Evolutionary conservation across 352 stramenopile genomes (phyloP).

Genomic region (Aphanomyces cochlioides): DNA sequence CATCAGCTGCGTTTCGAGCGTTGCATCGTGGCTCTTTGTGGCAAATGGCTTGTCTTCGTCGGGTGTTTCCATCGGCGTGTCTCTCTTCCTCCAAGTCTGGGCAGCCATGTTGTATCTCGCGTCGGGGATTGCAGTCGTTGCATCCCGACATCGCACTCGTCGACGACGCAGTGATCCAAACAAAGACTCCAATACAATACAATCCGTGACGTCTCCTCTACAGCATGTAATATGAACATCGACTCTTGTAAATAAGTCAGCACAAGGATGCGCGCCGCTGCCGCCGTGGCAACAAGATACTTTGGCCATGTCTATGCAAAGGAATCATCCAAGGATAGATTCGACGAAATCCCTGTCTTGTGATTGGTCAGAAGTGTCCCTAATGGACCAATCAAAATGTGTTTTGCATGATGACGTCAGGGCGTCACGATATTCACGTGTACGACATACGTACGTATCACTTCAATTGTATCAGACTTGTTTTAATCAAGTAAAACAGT

Average conservation of each 20-base stretch:
- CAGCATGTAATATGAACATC: too few species aligned
- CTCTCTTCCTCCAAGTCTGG: constrained; percentile 5
- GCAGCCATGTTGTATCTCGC: background rate
- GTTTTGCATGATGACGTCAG: constrained; percentile 15
- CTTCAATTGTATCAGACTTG: background rate
- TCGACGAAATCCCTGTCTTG: background rate
- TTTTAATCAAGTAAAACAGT: constrained; percentile 5
- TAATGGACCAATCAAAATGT: constrained; percentile 7
- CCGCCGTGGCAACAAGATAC: too few species aligned
- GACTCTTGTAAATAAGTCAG: too few species aligned
- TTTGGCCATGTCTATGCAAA: too few species aligned
- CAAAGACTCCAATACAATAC: too few species aligned
- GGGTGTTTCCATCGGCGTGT: constrained; percentile 7
- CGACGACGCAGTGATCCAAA: too few species aligned
- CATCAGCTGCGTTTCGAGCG: too few species aligned
- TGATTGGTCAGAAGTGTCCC: constrained; percentile 2
- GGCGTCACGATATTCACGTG: constrained; percentile 16
- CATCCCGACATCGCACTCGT: too few species aligned
- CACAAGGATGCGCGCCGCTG: too few species aligned
- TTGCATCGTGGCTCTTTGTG: too few species aligned
- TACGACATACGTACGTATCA: background rate
- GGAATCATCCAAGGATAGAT: background rate
- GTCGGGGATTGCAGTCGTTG: background rate
- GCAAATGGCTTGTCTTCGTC: too few species aligned
- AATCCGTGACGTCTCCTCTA: too few species aligned